Conservation (phyloP, 441 rosid species). For the Adansonia madagascariensis region DNA sequence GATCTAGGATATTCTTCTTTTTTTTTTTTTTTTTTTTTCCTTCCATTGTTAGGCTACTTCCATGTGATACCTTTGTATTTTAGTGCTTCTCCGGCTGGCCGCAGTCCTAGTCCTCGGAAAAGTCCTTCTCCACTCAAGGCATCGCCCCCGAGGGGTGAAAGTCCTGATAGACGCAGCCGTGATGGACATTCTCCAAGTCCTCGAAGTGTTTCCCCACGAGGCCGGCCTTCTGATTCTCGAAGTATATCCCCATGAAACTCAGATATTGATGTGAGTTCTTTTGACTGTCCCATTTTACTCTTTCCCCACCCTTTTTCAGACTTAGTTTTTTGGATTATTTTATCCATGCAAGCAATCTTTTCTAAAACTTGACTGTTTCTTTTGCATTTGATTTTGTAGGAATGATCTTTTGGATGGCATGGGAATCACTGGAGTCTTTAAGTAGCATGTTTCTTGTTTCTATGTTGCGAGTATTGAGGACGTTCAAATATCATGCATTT, state of each 20-base stretch:
- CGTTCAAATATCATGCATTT: constrained; percentile 32
- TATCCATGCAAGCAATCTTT: not conserved
- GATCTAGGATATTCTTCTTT: not conserved
- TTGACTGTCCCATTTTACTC: no score
- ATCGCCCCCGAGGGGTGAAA: constrained; percentile 42
- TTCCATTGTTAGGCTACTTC: constrained; percentile 1
- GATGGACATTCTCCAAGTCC: constrained; percentile 49
- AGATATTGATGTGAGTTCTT: constrained; percentile 50
- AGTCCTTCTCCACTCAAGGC: constrained; percentile 46
- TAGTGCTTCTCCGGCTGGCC: constrained; percentile 59
- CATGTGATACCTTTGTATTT: not conserved
- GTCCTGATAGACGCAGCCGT: constrained; percentile 49
- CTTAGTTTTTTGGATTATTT: not conserved
- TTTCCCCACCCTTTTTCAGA: no score
- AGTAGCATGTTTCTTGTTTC: constrained; percentile 31
- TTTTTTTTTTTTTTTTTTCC: constrained; percentile 9
- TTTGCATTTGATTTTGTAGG: constrained; percentile 40
- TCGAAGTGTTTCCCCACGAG: constrained; percentile 48
- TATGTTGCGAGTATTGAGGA: constrained; percentile 32
- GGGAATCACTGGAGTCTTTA: constrained; percentile 31
- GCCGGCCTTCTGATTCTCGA: constrained; percentile 43
- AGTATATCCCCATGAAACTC: constrained; percentile 54
- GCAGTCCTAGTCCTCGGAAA: constrained; percentile 47
- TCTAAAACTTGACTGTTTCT: not conserved
- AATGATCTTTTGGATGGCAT: constrained; percentile 32